phyloP scores from a whole-genome alignment of 2,329 filamentous ascomycete species.

The Scortechinia acanthostroma region DNA sequence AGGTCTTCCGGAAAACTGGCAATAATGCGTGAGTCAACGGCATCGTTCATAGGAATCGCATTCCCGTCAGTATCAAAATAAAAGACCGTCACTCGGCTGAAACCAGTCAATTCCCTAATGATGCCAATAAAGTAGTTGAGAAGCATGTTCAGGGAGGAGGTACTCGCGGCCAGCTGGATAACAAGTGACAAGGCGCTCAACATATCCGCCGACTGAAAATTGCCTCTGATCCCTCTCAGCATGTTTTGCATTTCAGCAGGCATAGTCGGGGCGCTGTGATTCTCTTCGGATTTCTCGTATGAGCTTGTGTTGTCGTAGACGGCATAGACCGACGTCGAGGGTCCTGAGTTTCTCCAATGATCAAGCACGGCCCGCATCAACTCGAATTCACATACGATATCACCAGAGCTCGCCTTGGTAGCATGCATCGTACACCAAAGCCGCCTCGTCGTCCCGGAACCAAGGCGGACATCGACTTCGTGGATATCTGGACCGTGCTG shows the following conservation, averaged over 20 bases:
- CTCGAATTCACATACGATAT: constrained; percentile 85
- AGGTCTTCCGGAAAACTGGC: constrained; percentile 81
- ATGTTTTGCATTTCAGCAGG: too few relatives aligned
- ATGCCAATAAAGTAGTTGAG: constrained; percentile 75
- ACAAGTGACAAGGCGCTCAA: constrained; percentile 84
- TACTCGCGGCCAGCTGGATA: constrained; percentile 80
- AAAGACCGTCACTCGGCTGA: constrained; percentile 88
- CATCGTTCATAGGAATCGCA: constrained; percentile 78
- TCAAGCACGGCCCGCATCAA: too few relatives aligned
- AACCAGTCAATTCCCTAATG: constrained; percentile 83
- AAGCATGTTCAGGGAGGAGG: constrained; percentile 62
- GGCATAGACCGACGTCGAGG: too few relatives aligned
- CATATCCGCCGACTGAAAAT: constrained; percentile 80
- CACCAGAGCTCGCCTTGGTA: constrained; percentile 56
- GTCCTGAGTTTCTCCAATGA: too few relatives aligned
- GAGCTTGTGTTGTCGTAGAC: constrained; percentile 64
- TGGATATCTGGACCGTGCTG: constrained; percentile 81
- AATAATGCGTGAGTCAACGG: constrained; percentile 74
- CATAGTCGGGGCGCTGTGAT: too few relatives aligned
- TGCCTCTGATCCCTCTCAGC: too few relatives aligned
- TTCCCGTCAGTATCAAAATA: constrained; percentile 81
- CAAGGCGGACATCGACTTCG: constrained; percentile 64
- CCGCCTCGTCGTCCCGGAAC: constrained; percentile 49
- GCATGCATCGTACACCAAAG: constrained; percentile 85
- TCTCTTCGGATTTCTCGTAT: constrained; percentile 59